Conservation (phyloP, 2,329 filamentous ascomycete species). For the Xylaria sp. region DNA sequence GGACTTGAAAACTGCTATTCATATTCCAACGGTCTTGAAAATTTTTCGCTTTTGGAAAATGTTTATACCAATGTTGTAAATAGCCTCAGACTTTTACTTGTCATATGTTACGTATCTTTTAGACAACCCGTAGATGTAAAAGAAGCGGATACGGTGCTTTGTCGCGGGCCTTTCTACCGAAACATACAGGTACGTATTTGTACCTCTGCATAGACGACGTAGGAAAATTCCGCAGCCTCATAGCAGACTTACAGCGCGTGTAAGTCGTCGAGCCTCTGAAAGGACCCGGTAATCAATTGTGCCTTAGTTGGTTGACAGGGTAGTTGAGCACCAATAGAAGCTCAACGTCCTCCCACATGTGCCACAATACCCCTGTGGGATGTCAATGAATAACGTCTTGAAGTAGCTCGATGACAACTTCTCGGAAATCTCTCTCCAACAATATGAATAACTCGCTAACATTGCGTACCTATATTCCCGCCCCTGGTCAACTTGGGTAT, state of each 20-base stretch:
- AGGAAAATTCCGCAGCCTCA: conserved; percentile 24
- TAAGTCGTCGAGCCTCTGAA: conserved; percentile 22
- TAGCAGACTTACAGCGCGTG: neutral
- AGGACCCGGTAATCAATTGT: conserved; percentile 6
- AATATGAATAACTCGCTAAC: neutral
- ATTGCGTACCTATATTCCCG: neutral
- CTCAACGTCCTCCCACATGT: conserved; percentile 35
- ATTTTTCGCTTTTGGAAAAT: neutral
- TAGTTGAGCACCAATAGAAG: conserved; percentile 36
- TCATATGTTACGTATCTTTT: neutral
- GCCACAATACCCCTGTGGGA: neutral
- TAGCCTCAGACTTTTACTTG: neutral
- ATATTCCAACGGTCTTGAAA: neutral
- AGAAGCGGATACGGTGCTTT: neutral
- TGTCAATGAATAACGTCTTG: conserved; percentile 16
- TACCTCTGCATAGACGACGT: conserved; percentile 2
- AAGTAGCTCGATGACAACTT: conserved; percentile 27
- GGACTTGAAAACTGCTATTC: conserved; percentile 2
- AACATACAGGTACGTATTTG: neutral
- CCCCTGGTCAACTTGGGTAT: neutral
- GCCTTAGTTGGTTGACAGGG: conserved; percentile 12
- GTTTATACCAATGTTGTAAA: neutral
- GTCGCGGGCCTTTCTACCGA: neutral
- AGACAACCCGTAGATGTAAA: neutral
- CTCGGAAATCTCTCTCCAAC: conserved; percentile 8